Evolutionary conservation across 2,329 filamentous ascomycete species (phyloP), one percentile per base, ranked within the genome.

Genomic region (Aureobasidium vineae): DNA sequence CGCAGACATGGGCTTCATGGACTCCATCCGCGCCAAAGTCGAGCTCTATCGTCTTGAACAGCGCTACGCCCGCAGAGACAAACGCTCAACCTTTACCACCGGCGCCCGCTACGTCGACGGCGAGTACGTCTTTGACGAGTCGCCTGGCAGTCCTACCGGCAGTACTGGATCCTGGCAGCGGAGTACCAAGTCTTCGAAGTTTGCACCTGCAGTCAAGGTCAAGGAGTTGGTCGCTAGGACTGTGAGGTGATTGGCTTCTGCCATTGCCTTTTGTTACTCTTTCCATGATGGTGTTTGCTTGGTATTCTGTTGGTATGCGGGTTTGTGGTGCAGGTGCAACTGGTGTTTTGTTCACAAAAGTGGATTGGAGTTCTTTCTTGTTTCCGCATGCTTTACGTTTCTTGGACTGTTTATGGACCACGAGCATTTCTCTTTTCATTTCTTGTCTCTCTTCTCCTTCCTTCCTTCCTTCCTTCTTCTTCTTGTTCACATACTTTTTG

Each of bases 11-110:
- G 86, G 85, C 63, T 85, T 96, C 28, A 82, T 95, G 66, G 90
- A 93, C 75, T 88, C 90, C 57, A 85, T 96, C 69, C 88, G 89
- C 69, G 82, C 84, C 65, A 94, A 94, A 79, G 85, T 96, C 73
- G 92, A 98, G 83, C 87, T 98, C 75, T 95, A 96, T 84, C 91
- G 92, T 59, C 88, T 98, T 71, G 94, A 98, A 82, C 90, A 97
- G 81, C 90, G 92, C 73, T 98, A 98, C 83, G 96, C 93, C 61
- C 90, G 90, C 74, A 90, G 92, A 76, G 92, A 94, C 74, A 91
- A 94, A 72, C 91, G 94, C 77, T 93, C 88, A 65, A 95, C 91
- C 68, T 97, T 96, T 78, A 88, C 90, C 75, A 92, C 90, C 75
- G 92, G 91, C 74, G 94, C 92, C 36, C 85, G 91, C 77, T 98